A percentile compares a stretch with the other conserved stretches of the same genome.
phyloP scores from a whole-genome alignment of 83 land plant species.

The Isoetes engelmannii region DNA sequence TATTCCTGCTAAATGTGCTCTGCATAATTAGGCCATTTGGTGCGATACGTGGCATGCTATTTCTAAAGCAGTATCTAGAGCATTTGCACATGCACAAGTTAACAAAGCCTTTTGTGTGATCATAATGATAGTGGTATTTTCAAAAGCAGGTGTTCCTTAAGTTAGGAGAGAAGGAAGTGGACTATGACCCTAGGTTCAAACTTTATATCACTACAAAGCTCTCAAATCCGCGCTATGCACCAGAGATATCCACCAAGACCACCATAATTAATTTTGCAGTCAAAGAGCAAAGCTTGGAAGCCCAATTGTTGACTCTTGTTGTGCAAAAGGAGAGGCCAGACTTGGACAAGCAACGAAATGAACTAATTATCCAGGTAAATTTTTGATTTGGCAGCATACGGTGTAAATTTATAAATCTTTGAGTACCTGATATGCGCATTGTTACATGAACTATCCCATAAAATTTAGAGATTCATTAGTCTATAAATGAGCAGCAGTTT shows the following conservation, averaged over 20 bases:
- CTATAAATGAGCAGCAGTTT: too few species aligned
- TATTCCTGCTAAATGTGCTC: too few species aligned
- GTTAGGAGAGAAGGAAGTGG: slow-evolving; percentile 31
- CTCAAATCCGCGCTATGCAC: slow-evolving; percentile 30
- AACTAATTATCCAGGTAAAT: slow-evolving; percentile 23
- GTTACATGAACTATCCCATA: too few species aligned
- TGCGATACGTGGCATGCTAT: too few species aligned
- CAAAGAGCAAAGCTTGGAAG: slow-evolving; percentile 30
- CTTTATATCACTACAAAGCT: slow-evolving; percentile 36
- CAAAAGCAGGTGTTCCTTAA: slow-evolving; percentile 17
- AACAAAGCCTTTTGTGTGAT: too few species aligned
- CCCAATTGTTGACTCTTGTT: slow-evolving; percentile 26
- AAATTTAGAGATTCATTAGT: too few species aligned
- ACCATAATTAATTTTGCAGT: slow-evolving; percentile 36
- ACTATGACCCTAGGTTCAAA: slow-evolving; percentile 27
- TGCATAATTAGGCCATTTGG: too few species aligned
- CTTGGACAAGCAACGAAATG: slow-evolving; percentile 34
- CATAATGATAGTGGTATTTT: too few species aligned
- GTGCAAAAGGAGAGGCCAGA: slow-evolving; percentile 37
- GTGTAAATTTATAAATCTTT: background rate
- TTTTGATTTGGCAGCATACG: background rate
- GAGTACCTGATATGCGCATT: too few species aligned
- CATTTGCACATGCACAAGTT: too few species aligned
- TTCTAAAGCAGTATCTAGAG: too few species aligned
- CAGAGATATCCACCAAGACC: slow-evolving; percentile 29